A percentile compares a stretch with the other conserved stretches of the same genome.
These are phyloP conservation scores for Posidonia oceanica DNA, from an alignment of 116 monocot genomes.

Conservation along the genomic window DNA sequence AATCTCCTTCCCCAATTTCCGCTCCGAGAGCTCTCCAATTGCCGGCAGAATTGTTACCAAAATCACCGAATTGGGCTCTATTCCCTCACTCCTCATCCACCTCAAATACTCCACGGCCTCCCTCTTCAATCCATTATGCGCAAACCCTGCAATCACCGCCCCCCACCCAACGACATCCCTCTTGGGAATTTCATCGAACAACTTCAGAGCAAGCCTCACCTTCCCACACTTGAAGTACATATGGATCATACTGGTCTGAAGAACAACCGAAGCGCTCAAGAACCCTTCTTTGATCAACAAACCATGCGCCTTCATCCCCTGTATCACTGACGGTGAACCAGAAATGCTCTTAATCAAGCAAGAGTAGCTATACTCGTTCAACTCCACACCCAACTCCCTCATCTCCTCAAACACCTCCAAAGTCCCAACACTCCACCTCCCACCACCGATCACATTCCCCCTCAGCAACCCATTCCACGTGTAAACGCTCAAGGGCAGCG, in stretches of 20 bases:
- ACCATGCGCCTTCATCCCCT: conserved; percentile 56
- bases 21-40: conserved; percentile 38
- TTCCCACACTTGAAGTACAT: conserved; percentile 85
- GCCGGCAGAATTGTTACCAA: conserved; percentile 54
- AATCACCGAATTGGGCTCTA: conserved; percentile 61
- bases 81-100: conserved; percentile 40
- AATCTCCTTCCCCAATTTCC: conserved; percentile 53
- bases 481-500: conserved; percentile 15
- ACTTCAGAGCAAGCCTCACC: conserved; percentile 41
- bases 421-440: conserved; percentile 25
- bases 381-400: conserved; percentile 41
- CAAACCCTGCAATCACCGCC: conserved; percentile 68
- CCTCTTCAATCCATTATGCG: conserved; percentile 45
- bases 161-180: conserved; percentile 77
- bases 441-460: conserved; percentile 32
- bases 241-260: conserved; percentile 58
- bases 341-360: conserved; percentile 77
- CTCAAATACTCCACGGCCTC: conserved; percentile 73
- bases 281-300: conserved; percentile 58
- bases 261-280: conserved; percentile 16
- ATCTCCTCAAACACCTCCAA: conserved; percentile 39
- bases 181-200: conserved; percentile 77
- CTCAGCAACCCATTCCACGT: conserved; percentile 70
- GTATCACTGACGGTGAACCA: conserved; percentile 40
- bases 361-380: conserved; percentile 64